Conservation (phyloP, 2,329 filamentous ascomycete genomes). For the Chaetomium sp. region DNA sequence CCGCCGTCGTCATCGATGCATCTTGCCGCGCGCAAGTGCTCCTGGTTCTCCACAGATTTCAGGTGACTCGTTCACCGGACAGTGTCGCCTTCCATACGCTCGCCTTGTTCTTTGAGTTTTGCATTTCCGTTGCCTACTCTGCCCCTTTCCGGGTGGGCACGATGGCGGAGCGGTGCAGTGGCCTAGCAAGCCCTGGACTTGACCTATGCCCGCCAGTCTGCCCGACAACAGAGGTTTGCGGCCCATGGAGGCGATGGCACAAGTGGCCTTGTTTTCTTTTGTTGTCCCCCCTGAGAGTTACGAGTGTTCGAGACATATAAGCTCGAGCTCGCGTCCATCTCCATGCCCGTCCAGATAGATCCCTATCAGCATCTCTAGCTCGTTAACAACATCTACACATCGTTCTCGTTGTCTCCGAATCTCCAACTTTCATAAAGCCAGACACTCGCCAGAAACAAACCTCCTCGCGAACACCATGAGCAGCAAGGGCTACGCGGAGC, state of each 20-base stretch:
- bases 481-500: not conserved
- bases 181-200: slow-evolving; percentile 18
- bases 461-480: slow-evolving; percentile 7
- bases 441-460: not conserved
- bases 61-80: slow-evolving; percentile 19
- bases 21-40: slow-evolving; percentile 13
- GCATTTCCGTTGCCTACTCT: slow-evolving; percentile 19
- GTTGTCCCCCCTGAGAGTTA: not conserved
- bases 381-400: not conserved
- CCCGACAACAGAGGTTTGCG: slow-evolving; percentile 5
- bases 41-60: not conserved
- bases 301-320: slow-evolving; percentile 7
- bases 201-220: slow-evolving; percentile 3
- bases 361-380: not conserved
- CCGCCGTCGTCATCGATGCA: not conserved
- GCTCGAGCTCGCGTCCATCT: not conserved
- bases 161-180: slow-evolving; percentile 24
- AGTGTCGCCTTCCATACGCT: not conserved
- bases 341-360: not conserved
- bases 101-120: slow-evolving; percentile 25
- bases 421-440: not conserved
- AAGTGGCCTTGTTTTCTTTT: not conserved
- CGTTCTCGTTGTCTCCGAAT: not conserved
- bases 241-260: slow-evolving; percentile 13
- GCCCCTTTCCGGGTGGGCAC: slow-evolving; percentile 15